Evolutionary conservation across 1,284 basidiomycete species (phyloP), one percentile per base, ranked within the genome.

Genomic region (Cystobasidiaceae sp.): DNA sequence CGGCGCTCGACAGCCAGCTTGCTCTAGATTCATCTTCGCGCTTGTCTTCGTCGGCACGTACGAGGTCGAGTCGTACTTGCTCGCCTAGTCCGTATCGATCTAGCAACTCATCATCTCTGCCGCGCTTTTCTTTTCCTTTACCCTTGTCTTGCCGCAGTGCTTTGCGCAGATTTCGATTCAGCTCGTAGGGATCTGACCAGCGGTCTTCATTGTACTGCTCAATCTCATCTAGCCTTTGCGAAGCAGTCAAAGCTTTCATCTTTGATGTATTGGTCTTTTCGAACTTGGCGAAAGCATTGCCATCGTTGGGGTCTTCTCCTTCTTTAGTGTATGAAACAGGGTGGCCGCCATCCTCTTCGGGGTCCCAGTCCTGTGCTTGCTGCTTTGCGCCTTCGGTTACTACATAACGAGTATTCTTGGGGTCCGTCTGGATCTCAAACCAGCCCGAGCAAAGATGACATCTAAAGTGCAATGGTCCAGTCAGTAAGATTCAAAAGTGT

Each of bases 341-440:
- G 57, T 85, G 90, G 0, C 92, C 92, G 3, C 94, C 94, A 66
- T 96, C 88, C 77, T 96, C 92, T 72, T 87, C 91, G 0, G 93
- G 92, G 76, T 97, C 83, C 96, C 94, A 97, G 33, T 96, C 91
- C 72, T 93, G 88, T 49, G 90, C 85, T 77, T 98, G 93, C 77
- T 89, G 86, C 66, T 87, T 81, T 9, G 93, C 94, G 6, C 96
- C 96, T 27, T 86, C 87, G 2, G 84, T 82, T 0, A 97, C 92
- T n/a, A 94, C 85, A 75, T 98, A 98, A 21, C 87, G 84, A 0
- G 94, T 93, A 73, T 97, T 96, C 91, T 94, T 88, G 0, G 93
- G 96, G 74, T 99, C 96, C 1, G 96, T 99, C 70, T 93, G 84
- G 60, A 99, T 93, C 78, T 96, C 93, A 69, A 99, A 97, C 88